phyloP scores from a whole-genome alignment of 305 asterid species.

The Fraxinus nigra region DNA sequence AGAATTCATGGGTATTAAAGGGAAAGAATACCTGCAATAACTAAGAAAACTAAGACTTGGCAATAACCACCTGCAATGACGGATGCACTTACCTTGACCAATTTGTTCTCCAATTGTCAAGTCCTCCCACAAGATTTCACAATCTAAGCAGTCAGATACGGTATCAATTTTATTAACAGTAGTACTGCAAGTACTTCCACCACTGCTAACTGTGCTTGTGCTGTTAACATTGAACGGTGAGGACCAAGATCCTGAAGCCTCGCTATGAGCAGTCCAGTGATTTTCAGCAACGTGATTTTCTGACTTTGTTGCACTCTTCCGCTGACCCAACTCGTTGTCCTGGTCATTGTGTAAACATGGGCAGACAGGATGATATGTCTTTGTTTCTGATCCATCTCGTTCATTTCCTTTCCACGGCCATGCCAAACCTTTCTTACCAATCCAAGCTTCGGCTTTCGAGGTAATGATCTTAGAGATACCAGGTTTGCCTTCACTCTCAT shows the following conservation, averaged over 20 bases:
- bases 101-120: constrained; percentile 84
- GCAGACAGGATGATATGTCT: constrained; percentile 59
- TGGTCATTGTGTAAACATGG: constrained; percentile 68
- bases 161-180: constrained; percentile 67
- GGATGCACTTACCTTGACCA: constrained; percentile 72
- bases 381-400: constrained; percentile 56
- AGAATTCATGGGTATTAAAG: neutral
- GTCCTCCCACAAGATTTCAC: constrained; percentile 94
- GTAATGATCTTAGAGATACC: constrained; percentile 45
- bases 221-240: constrained; percentile 75
- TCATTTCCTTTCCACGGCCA: constrained; percentile 96
- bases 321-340: constrained; percentile 51
- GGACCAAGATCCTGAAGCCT: constrained; percentile 80
- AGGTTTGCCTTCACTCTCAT: constrained; percentile 65
- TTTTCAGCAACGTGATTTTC: constrained; percentile 50
- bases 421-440: constrained; percentile 57
- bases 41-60: neutral
- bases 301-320: constrained; percentile 38
- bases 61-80: constrained; percentile 2
- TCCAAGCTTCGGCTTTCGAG: constrained; percentile 88
- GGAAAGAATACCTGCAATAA: neutral
- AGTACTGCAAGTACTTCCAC: constrained; percentile 76
- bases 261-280: constrained; percentile 42
- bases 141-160: constrained; percentile 73
- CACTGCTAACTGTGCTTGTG: constrained; percentile 81